phyloP scores from a whole-genome alignment of 352 stramenopile genomes.

The Globisporangium alternatum region DNA sequence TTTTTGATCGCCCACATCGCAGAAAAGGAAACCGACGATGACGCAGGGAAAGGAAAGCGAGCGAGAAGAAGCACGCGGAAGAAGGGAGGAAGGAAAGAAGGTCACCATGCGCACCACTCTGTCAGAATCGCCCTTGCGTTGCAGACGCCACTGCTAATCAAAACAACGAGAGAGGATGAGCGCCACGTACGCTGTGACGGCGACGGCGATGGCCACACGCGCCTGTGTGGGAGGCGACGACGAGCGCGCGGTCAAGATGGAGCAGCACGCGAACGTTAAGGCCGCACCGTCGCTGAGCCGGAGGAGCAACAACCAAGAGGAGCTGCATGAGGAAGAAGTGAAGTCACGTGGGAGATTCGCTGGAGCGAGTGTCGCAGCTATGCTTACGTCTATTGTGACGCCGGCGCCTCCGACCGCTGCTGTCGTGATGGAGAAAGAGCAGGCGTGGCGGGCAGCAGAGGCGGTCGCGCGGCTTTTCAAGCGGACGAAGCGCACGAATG shows the following conservation, averaged over 20 bases:
- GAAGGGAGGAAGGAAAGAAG: not conserved
- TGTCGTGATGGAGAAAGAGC: not conserved
- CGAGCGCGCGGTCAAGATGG: not conserved
- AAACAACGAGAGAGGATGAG: not conserved
- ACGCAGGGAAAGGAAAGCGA: not conserved
- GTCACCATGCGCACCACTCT: not conserved
- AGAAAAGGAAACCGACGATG: not conserved
- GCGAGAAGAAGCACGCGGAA: not conserved
- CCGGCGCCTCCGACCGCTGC: not conserved
- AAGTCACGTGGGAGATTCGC: not conserved
- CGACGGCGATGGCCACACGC: not conserved
- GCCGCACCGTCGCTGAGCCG: not conserved
- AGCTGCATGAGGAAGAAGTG: not conserved
- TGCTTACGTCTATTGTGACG: not conserved
- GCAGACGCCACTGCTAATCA: not conserved
- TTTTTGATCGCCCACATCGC: not conserved
- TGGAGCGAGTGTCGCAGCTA: not conserved
- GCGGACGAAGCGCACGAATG: constrained; percentile 6
- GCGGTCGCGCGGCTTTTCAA: constrained; percentile 13
- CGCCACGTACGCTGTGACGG: not conserved
- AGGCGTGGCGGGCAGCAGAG: constrained; percentile 9
- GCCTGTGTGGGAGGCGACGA: not conserved
- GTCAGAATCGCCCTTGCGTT: not conserved
- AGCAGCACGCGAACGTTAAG: not conserved
- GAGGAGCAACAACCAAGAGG: not conserved